These are phyloP conservation scores for Diplodia seriata DNA, from an alignment of 2,329 filamentous ascomycete genomes.

Conservation along the genomic window DNA sequence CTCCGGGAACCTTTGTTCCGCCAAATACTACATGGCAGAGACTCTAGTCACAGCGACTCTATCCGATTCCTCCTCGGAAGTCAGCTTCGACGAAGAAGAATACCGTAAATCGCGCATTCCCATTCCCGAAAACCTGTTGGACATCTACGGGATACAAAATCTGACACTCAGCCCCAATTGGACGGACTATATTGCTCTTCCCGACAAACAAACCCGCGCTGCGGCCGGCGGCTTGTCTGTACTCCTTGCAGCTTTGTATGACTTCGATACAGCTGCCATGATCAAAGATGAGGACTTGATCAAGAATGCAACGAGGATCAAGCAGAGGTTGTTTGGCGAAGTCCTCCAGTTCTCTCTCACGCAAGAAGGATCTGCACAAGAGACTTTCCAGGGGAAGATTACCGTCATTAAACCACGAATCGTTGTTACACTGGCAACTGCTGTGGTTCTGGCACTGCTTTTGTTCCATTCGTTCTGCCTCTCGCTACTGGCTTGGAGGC, in stretches of 20 bases:
- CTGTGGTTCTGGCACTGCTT: too few species aligned
- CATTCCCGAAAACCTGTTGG: background rate
- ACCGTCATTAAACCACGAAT: too few species aligned
- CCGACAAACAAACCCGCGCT: too few species aligned
- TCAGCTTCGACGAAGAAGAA: slow-evolving; percentile 5
- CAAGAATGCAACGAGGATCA: slow-evolving; percentile 32
- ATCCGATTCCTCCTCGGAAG: background rate
- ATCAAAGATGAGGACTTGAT: background rate
- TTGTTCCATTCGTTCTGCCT: too few species aligned
- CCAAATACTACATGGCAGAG: slow-evolving; percentile 12
- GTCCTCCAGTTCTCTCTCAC: slow-evolving; percentile 34
- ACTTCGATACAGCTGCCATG: background rate
- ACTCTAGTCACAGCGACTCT: background rate
- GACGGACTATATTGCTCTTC: background rate
- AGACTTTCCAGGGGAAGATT: background rate
- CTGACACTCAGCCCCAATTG: background rate
- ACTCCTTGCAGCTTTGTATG: too few species aligned
- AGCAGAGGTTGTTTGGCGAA: slow-evolving; percentile 37
- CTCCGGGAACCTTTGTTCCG: background rate
- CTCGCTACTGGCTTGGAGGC: too few species aligned
- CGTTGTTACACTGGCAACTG: too few species aligned
- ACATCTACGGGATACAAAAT: background rate
- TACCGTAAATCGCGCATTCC: background rate
- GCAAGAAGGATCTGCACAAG: slow-evolving; percentile 1
- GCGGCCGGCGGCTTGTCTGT: too few species aligned